These are phyloP conservation scores for Leptographium procerum DNA, from an alignment of 2,329 filamentous ascomycete genomes.

Conservation along the genomic window DNA sequence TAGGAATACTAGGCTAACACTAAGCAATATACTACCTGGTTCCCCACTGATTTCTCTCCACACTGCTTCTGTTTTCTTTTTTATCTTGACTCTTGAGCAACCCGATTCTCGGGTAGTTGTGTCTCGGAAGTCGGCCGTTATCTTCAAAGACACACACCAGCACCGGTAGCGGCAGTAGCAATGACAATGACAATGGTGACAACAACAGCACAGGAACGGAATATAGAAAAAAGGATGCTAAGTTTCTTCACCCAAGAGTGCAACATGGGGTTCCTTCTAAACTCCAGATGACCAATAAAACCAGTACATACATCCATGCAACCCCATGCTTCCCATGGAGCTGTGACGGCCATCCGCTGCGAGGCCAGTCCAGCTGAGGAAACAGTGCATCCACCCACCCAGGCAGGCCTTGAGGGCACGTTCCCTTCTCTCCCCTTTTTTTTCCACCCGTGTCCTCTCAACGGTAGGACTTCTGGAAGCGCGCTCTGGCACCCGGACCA, in stretches of 20 bases:
- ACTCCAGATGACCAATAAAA: slow-evolving; percentile 9
- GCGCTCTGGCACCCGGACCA: slow-evolving; percentile 84
- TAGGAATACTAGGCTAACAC: no score
- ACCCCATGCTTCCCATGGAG: slow-evolving; percentile 1
- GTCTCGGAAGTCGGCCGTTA: no score
- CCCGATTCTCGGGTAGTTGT: no score
- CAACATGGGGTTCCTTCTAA: slow-evolving; percentile 2
- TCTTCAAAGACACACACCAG: no score
- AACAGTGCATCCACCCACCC: background rate
- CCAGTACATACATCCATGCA: slow-evolving; percentile 6
- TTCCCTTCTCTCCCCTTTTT: background rate
- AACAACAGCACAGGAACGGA: slow-evolving; percentile 30
- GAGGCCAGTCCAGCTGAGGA: background rate
- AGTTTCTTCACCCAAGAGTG: slow-evolving; percentile 14
- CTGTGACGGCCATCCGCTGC: background rate
- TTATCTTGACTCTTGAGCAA: no score
- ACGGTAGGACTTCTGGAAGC: slow-evolving; percentile 99
- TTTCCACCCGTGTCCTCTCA: slow-evolving; percentile 38
- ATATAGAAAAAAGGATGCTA: slow-evolving; percentile 24
- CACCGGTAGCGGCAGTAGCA: background rate
- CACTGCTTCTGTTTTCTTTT: no score
- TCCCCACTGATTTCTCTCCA: no score
- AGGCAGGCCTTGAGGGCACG: background rate
- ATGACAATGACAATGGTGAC: background rate
- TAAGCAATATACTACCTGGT: no score